A percentile compares a stretch with the other conserved stretches of the same genome.
Evolutionary conservation across 805 yeast genomes (phyloP).

Genomic region (Sugiyamaella smithiae): DNA sequence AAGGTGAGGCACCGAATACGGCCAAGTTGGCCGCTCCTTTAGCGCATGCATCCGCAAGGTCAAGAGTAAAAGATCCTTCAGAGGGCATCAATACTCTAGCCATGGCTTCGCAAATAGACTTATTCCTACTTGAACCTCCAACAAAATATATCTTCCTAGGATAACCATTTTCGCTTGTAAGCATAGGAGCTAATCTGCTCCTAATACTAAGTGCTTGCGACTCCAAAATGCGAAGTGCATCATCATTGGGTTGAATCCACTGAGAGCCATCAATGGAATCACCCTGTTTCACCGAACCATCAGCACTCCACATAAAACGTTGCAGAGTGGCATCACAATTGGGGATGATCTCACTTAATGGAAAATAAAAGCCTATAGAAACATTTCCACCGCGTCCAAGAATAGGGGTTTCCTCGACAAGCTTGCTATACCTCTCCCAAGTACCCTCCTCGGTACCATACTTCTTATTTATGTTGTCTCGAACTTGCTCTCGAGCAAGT

Average conservation of each 20-base stretch:
- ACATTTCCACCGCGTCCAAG: slow-evolving; percentile 26
- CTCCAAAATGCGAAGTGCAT: slow-evolving; percentile 76
- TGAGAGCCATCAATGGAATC: slow-evolving; percentile 27
- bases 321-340: slow-evolving; percentile 51
- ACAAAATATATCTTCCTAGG: slow-evolving; percentile 78
- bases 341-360: slow-evolving; percentile 89
- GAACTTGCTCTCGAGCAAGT: slow-evolving; percentile 72
- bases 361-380: slow-evolving; percentile 72
- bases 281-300: background rate
- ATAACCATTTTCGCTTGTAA: slow-evolving; percentile 43
- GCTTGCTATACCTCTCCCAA: slow-evolving; percentile 33
- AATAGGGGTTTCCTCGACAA: slow-evolving; percentile 26
- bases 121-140: slow-evolving; percentile 82
- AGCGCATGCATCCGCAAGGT: slow-evolving; percentile 87
- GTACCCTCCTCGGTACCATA: slow-evolving; percentile 15
- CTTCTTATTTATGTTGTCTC: slow-evolving; percentile 58
- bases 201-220: slow-evolving; percentile 86
- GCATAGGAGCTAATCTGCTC: slow-evolving; percentile 72
- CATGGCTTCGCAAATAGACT: slow-evolving; percentile 63
- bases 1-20: slow-evolving; percentile 36
- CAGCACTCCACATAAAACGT: slow-evolving; percentile 16
- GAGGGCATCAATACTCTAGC: slow-evolving; percentile 66
- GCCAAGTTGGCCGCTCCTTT: slow-evolving; percentile 88
- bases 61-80: slow-evolving; percentile 65
- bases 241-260: slow-evolving; percentile 44